A percentile compares a stretch with the other conserved stretches of the same genome.
Conservation (phyloP, 495 filamentous ascomycete species). For the Sporormia fimetaria region DNA sequence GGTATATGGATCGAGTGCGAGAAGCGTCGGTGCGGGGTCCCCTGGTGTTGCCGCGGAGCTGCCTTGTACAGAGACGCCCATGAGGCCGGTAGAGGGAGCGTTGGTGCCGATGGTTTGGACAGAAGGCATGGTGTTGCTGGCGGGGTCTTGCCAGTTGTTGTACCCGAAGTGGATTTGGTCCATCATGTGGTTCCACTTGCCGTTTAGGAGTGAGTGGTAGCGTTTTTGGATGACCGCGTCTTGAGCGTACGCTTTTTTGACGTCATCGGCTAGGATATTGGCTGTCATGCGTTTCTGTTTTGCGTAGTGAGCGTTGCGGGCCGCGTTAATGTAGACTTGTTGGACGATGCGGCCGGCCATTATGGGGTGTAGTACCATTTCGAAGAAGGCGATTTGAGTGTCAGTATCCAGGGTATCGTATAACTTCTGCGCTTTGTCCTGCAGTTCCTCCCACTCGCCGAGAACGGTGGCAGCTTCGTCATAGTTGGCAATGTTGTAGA, state of each 20-base stretch:
- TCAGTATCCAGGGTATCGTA: slow-evolving; percentile 36
- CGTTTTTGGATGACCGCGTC: slow-evolving; percentile 35
- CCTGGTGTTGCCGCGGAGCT: slow-evolving; percentile 16
- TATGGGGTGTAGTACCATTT: slow-evolving; percentile 58
- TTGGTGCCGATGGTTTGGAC: slow-evolving; percentile 17
- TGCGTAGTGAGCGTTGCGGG: slow-evolving; percentile 50
- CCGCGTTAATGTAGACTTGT: slow-evolving; percentile 50
- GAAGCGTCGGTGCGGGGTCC: slow-evolving; percentile 10
- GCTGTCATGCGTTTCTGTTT: slow-evolving; percentile 53
- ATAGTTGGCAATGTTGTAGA: slow-evolving; percentile 55
- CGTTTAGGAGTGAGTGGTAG: slow-evolving; percentile 51
- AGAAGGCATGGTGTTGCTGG: slow-evolving; percentile 13
- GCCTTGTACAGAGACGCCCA: slow-evolving; percentile 16
- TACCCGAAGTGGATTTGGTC: slow-evolving; percentile 47
- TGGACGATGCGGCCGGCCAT: slow-evolving; percentile 51
- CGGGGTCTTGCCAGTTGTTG: slow-evolving; percentile 20
- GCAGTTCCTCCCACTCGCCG: slow-evolving; percentile 47
- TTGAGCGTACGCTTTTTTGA: slow-evolving; percentile 50
- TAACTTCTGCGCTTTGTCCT: slow-evolving; percentile 42
- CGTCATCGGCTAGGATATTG: slow-evolving; percentile 46
- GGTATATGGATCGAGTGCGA: slow-evolving; percentile 10
- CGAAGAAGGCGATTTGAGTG: slow-evolving; percentile 50
- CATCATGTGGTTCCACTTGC: slow-evolving; percentile 68
- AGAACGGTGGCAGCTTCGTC: slow-evolving; percentile 59
- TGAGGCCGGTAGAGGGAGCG: slow-evolving; percentile 11